phyloP scores from a whole-genome alignment of 768 basidiomycete genomes.

The Kwoniella sp. region DNA sequence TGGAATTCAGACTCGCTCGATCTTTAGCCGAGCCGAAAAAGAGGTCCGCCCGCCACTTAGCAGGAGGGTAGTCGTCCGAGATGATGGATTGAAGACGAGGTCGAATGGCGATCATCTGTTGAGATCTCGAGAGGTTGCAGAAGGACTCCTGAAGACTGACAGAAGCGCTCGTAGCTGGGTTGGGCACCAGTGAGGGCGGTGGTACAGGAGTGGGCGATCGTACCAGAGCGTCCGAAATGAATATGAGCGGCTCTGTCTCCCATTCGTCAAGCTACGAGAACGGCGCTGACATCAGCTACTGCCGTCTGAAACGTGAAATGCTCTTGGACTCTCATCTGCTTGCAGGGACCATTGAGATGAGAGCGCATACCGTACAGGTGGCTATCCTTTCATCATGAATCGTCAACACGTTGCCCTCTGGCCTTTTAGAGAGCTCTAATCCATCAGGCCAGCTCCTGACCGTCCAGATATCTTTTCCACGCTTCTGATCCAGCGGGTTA shows the following conservation, averaged over 20 bases:
- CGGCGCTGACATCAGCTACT: no score
- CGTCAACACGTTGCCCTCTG: conserved; percentile 24
- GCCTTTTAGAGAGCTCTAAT: neutral
- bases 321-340: conserved; percentile 7
- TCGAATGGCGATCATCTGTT: conserved; percentile 33
- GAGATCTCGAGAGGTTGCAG: conserved; percentile 5
- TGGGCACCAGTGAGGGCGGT: neutral
- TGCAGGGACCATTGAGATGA: neutral
- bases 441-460: neutral
- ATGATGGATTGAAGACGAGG: conserved; percentile 38
- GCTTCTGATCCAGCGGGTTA: neutral
- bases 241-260: neutral
- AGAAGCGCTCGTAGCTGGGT: no score
- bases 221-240: neutral
- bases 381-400: conserved; percentile 33
- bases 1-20: neutral
- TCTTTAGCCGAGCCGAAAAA: conserved; percentile 23
- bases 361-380: conserved; percentile 32
- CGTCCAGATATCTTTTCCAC: neutral
- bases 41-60: conserved; percentile 34
- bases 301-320: no score
- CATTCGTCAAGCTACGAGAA: neutral
- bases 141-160: no score
- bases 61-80: conserved; percentile 34
- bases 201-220: conserved; percentile 12